These are phyloP conservation scores for Aureobasidium sp. DNA, from an alignment of 2,329 filamentous ascomycete genomes.

Conservation along the genomic window DNA sequence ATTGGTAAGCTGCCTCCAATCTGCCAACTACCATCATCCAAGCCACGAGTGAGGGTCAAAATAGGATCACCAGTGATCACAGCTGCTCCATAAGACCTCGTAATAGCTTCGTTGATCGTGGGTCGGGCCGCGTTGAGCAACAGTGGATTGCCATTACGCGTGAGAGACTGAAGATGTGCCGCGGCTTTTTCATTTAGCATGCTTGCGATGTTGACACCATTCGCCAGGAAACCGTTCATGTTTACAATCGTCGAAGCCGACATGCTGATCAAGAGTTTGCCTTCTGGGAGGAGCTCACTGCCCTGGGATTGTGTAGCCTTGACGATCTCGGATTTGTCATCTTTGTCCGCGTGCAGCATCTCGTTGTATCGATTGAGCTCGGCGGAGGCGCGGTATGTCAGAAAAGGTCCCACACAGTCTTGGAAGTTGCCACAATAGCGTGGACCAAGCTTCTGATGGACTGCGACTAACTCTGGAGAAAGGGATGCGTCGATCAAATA, in stretches of 20 bases:
- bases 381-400: constrained; percentile 91
- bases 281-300: constrained; percentile 72
- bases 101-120: constrained; percentile 81
- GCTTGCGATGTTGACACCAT: constrained; percentile 50
- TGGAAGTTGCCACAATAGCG: constrained; percentile 95
- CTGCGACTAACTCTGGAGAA: constrained; percentile 85
- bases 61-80: constrained; percentile 78
- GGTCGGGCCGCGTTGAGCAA: constrained; percentile 85
- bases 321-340: constrained; percentile 86
- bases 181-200: constrained; percentile 70
- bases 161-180: constrained; percentile 60
- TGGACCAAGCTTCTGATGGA: constrained; percentile 82
- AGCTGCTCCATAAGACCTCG: constrained; percentile 70
- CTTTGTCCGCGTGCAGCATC: constrained; percentile 78
- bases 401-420: constrained; percentile 89
- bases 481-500: constrained; percentile 82
- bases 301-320: constrained; percentile 81
- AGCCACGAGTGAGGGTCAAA: constrained; percentile 69
- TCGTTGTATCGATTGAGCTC: constrained; percentile 88
- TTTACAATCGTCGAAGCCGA: constrained; percentile 73
- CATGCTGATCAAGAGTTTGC: constrained; percentile 73
- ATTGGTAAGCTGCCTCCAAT: constrained; percentile 86
- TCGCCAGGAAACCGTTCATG: constrained; percentile 47
- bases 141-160: constrained; percentile 66
- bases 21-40: constrained; percentile 90